A percentile compares a stretch with the other conserved stretches of the same genome.
Evolutionary conservation across 306 rosid genomes (phyloP).

Genomic region (Erythrophleum fordii): DNA sequence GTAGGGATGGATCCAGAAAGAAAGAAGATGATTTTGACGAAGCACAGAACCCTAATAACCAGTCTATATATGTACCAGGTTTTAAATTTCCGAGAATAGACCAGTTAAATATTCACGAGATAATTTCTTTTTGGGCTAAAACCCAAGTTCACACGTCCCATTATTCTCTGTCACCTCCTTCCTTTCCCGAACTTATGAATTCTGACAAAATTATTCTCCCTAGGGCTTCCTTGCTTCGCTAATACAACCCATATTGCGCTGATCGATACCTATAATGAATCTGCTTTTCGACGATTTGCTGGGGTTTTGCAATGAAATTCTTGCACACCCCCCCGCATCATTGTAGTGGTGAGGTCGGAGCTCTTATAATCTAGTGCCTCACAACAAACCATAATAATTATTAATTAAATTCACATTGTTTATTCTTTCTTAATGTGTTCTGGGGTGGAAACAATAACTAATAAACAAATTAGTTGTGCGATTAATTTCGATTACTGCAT

Average conservation of each 20-base stretch:
- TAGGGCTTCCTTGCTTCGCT: constrained; percentile 46
- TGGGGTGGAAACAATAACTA: not conserved
- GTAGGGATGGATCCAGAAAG: constrained; percentile 36
- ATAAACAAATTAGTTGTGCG: not conserved
- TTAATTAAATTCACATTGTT: not conserved
- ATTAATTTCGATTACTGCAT: not conserved
- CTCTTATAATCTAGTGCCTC: not conserved
- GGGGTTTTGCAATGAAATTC: constrained; percentile 37
- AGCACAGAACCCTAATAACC: constrained; percentile 65
- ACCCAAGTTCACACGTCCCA: constrained; percentile 41
- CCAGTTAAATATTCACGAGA: not conserved
- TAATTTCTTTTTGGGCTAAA: not conserved
- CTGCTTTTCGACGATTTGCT: constrained; percentile 10
- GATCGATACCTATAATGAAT: not conserved
- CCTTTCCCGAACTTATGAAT: constrained; percentile 40
- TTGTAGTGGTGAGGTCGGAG: constrained; percentile 25
- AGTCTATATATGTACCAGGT: constrained; percentile 29
- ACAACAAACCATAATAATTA: not conserved
- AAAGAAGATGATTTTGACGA: constrained; percentile 29
- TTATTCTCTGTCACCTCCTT: not conserved
- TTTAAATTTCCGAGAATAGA: constrained; percentile 14
- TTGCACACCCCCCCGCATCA: constrained; percentile 35
- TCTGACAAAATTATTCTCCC: constrained; percentile 51
- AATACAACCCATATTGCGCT: constrained; percentile 19
- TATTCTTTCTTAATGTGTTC: not conserved